Base-by-base conservation (phyloP, 306 rosid genomes). In the Herpetospermum pedunculosum region DNA sequence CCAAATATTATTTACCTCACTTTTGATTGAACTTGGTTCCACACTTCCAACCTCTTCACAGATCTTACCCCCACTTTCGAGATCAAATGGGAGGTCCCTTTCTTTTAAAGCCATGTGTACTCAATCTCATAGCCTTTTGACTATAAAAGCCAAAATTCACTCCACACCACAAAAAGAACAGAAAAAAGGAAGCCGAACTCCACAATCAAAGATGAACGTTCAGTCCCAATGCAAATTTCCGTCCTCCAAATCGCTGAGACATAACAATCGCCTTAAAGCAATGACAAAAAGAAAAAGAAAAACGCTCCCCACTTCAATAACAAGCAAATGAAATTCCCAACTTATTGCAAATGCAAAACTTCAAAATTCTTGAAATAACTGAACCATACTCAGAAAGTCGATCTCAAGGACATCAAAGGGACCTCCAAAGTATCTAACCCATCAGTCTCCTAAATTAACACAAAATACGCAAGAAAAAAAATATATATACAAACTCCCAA, bases 41-140 rank as follows among this genome's bases (percentile, higher is more conserved):
- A n/a, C 44, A 18, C 55, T 58, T 8, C 46, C 40, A 32, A 19
- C 72, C 11, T 49, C 58, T 12, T 63, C 18, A 8, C 12, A 77
- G 13, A 77, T 63, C 73, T 47, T 80, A 62, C 81, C 89, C 79
- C 88, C 87, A 80, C 84, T 81, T 85, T 90, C 92, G 32, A 86
- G 57, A 67, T 88, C 92, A 72, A 72, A 67, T 29, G 82, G 85
- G 72, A 76, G 30, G 54, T 73, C 81, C 46, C 75, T 73, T 58
- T 81, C 87, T 76, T 75, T 75, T 58, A 37, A 63, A 75, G 63
- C 78, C 78, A 48, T 60, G 29, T 21, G 29, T 21, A 53, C 35
- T 53, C 76, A 73, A 73, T 73, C 40, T 70, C 74, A 29, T 70
- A 70, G 55, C 74, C 74, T 29, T 46, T 16, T 8, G 8, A 46